Evolutionary conservation across 2,329 filamentous ascomycete genomes (phyloP), one percentile per base, ranked within the genome.

Genomic region (Tolypocladium guangdongense): DNA sequence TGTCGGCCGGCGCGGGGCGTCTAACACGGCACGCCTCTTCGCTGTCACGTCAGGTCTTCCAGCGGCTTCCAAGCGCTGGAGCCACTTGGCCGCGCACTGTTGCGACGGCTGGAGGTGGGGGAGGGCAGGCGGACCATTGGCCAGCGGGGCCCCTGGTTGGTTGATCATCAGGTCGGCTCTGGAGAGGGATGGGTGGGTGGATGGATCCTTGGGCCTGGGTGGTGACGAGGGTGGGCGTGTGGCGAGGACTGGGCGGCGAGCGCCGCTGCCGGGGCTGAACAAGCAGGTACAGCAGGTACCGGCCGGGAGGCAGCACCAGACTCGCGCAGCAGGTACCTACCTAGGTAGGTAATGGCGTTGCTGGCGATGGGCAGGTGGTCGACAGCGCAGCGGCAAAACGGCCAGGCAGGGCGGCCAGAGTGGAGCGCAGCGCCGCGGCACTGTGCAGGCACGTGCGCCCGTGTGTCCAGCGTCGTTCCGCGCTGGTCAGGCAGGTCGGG

Each of bases 151-250:
- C 49, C 56, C 50, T 48, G n/a, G n/a, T n/a, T 49, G 52, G 55
- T 52, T 59, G 58, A 60, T 60, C 56, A 58, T 58, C 56, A 60
- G 59, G 59, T 58, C 55, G 53, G 51, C 50, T 52, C 18, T 32
- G 54, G 54, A 37, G 43, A 16, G 43, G 43, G 43, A 46, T 46
- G 43, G 43, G 43, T 46, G 43, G 43, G 43, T 10, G 27, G 43
- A 46, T 24, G 43, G 43, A 46, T 46, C 43, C 43, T 27, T 32
- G n/a, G 27, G 27, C 18, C 27, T 24, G 2, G 36, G 18, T 11
- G 24, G 43, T 46, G 27, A 27, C n/a, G 43, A 46, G 43, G 43
- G 43, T 32, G 43, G 43, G 43, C 10, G 43, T 46, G 43, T n/a
- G 16, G 27, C 24, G 27, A 46, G 43, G 43, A 46, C 20, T 46